Evolutionary conservation across 805 yeast species (phyloP).

Genomic region (Sungouiozyma ichnusensis): DNA sequence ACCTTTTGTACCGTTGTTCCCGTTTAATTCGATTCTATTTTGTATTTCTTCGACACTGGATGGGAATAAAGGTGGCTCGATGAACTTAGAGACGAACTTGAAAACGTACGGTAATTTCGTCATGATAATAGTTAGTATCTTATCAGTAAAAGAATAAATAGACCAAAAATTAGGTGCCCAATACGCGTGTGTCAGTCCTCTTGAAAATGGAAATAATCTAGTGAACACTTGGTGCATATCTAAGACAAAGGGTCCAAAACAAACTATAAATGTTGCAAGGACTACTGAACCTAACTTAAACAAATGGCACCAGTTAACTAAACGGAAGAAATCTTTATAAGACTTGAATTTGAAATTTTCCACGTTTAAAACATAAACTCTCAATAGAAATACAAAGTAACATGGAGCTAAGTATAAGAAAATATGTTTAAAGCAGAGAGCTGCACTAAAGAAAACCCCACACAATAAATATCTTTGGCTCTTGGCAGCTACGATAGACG

Average conservation of each 20-base stretch:
- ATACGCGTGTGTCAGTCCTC: slow-evolving; percentile 95
- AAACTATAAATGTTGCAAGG: slow-evolving; percentile 45
- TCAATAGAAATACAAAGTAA: slow-evolving; percentile 65
- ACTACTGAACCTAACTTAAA: slow-evolving; percentile 56
- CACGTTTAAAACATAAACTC: slow-evolving; percentile 55
- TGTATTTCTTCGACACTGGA: slow-evolving; percentile 23
- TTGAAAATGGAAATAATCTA: slow-evolving; percentile 82
- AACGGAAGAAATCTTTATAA: slow-evolving; percentile 26
- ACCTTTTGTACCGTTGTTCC: slow-evolving; percentile 61
- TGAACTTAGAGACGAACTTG: slow-evolving; percentile 28
- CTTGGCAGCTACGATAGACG: slow-evolving; percentile 64
- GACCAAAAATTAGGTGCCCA: slow-evolving; percentile 99
- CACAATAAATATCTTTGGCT: slow-evolving; percentile 45
- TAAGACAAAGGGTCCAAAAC: slow-evolving; percentile 71
- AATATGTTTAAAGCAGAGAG: slow-evolving; percentile 90
- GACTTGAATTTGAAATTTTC: slow-evolving; percentile 25
- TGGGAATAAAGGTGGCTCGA: slow-evolving; percentile 27
- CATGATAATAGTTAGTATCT: slow-evolving; percentile 42
- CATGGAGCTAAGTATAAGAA: slow-evolving; percentile 92
- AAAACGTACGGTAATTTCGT: slow-evolving; percentile 36
- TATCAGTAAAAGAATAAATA: slow-evolving; percentile 71
- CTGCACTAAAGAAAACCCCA: slow-evolving; percentile 59
- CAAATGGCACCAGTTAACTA: slow-evolving; percentile 45
- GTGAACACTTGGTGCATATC: slow-evolving; percentile 54
- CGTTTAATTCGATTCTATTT: slow-evolving; percentile 19